phyloP scores from a whole-genome alignment of 495 filamentous ascomycete genomes.

The Neurospora hispaniola region DNA sequence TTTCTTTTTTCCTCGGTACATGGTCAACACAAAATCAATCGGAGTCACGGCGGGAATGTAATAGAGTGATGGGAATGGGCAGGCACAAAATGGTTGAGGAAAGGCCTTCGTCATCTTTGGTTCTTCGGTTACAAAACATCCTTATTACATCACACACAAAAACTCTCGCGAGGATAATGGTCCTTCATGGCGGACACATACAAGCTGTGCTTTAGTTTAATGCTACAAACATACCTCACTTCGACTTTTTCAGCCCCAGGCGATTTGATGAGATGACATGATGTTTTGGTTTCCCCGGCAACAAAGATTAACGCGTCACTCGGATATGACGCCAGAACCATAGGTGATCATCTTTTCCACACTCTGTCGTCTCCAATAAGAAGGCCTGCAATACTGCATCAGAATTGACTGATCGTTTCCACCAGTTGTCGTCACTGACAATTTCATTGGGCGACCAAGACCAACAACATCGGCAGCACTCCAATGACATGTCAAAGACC shows the following conservation, averaged over 20 bases:
- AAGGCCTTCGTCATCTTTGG: neutral
- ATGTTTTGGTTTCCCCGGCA: neutral
- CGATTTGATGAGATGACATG: neutral
- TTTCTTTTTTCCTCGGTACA: neutral
- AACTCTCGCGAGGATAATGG: neutral
- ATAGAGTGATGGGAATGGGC: neutral
- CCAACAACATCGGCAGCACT: neutral
- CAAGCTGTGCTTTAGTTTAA: neutral
- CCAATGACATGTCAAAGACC: neutral
- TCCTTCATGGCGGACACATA: neutral
- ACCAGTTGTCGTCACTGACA: neutral
- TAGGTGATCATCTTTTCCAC: neutral
- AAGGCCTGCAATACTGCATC: neutral
- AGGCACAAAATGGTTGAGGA: neutral
- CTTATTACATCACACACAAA: neutral
- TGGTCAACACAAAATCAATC: neutral
- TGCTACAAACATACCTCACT: neutral
- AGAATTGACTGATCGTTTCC: neutral
- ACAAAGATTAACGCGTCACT: neutral
- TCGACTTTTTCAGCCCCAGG: neutral
- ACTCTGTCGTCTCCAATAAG: neutral
- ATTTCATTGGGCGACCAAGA: neutral
- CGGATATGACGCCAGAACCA: neutral
- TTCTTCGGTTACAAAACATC: neutral
- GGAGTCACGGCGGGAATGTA: neutral